Conservation (phyloP, 2,329 filamentous ascomycete genomes). For the Calonectria henricotiae region DNA sequence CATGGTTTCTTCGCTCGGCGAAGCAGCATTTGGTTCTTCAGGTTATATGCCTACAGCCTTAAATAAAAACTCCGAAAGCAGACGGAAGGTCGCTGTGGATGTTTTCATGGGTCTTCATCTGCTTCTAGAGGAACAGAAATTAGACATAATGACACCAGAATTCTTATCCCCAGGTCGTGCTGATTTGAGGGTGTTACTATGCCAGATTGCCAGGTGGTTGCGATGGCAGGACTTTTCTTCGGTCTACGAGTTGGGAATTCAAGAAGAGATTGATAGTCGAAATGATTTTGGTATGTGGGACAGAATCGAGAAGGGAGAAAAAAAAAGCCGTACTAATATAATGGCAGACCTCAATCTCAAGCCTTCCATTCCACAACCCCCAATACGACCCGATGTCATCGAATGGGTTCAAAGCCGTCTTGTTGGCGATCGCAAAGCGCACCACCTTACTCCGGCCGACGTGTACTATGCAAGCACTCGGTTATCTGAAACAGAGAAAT, state of each 20-base stretch:
- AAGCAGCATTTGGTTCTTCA: conserved; percentile 66
- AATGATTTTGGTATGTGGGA: conserved; percentile 60
- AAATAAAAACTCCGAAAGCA: conserved; percentile 69
- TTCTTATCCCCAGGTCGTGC: conserved; percentile 62
- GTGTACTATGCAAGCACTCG: conserved; percentile 62
- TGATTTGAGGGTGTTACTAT: conserved; percentile 80
- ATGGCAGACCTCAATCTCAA: conserved; percentile 54
- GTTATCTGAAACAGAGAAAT: conserved; percentile 57
- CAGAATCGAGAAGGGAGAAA: too few species aligned
- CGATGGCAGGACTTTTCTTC: conserved; percentile 73
- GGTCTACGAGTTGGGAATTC: conserved; percentile 70
- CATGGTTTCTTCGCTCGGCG: conserved; percentile 72
- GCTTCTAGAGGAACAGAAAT: conserved; percentile 90
- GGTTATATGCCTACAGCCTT: conserved; percentile 79
- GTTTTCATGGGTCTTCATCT: conserved; percentile 86
- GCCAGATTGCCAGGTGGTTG: conserved; percentile 88
- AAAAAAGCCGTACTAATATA: conserved; percentile 31
- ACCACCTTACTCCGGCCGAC: conserved; percentile 64
- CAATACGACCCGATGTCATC: conserved; percentile 62
- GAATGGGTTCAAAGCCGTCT: conserved; percentile 71
- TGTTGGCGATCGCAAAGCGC: conserved; percentile 56
- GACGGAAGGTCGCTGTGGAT: conserved; percentile 76
- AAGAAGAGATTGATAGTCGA: conserved; percentile 62
- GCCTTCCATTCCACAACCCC: conserved; percentile 57
- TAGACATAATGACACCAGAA: conserved; percentile 74